phyloP scores from a whole-genome alignment of 805 yeast species.

The Tetrapisispora arboricola region DNA sequence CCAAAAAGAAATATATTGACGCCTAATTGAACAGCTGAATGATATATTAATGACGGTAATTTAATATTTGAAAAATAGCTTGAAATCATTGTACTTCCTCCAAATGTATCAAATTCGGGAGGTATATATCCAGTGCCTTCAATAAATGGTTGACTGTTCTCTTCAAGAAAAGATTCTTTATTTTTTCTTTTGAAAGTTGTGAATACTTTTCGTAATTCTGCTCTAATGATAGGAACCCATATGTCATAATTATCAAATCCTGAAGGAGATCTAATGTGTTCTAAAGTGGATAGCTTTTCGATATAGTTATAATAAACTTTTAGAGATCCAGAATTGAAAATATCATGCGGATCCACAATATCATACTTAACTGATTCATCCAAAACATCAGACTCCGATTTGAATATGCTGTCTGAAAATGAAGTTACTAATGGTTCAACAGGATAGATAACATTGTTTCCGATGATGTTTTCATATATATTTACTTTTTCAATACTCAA shows the following conservation, averaged over 20 bases:
- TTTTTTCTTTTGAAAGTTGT: background rate
- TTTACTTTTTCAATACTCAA: background rate
- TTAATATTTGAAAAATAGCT: constrained; percentile 30
- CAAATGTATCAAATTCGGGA: constrained; percentile 14
- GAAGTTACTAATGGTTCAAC: background rate
- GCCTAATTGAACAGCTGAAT: constrained; percentile 31
- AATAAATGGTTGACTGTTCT: constrained; percentile 18
- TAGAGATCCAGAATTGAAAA: constrained; percentile 3
- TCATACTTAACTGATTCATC: no score
- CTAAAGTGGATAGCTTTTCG: constrained; percentile 12
- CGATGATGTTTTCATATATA: constrained; percentile 1
- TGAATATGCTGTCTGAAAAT: no score
- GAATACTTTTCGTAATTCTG: constrained; percentile 7
- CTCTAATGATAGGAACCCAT: constrained; percentile 20
- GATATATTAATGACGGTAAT: constrained; percentile 35
- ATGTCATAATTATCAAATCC: constrained; percentile 13
- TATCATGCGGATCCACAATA: background rate
- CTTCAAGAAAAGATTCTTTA: constrained; percentile 7
- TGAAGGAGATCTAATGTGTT: constrained; percentile 7
- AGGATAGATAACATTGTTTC: background rate
- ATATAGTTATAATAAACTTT: constrained; percentile 14
- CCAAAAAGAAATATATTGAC: constrained; percentile 35
- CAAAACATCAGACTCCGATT: no score
- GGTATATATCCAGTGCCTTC: constrained; percentile 19
- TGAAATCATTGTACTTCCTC: constrained; percentile 17